phyloP scores from a whole-genome alignment of 2,329 filamentous ascomycete genomes.

The Fusarium nurragi region DNA sequence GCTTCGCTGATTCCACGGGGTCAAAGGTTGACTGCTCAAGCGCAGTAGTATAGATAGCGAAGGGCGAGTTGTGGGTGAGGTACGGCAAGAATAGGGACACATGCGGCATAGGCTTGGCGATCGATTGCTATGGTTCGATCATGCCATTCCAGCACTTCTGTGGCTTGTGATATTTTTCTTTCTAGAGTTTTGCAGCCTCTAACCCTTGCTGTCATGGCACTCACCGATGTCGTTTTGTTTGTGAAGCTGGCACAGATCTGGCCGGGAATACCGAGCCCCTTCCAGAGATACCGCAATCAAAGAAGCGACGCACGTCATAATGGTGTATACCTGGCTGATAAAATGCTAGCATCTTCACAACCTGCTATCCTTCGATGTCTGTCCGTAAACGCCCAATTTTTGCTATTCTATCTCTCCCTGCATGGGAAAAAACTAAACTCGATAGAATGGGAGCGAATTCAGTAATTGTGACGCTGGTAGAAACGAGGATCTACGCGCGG shows the following conservation, averaged over 20 bases:
- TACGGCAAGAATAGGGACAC: background rate
- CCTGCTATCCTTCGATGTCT: background rate
- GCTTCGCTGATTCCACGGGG: background rate
- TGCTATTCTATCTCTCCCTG: background rate
- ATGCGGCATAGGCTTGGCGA: background rate
- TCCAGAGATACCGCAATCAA: background rate
- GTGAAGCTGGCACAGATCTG: background rate
- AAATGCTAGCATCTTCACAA: background rate
- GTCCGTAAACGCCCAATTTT: background rate
- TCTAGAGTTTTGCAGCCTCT: no score
- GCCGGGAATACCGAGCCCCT: background rate
- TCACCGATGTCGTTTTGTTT: background rate
- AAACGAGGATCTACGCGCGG: slow-evolving; percentile 21
- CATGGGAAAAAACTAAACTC: background rate
- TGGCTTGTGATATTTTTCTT: background rate
- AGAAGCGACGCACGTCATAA: slow-evolving; percentile 11
- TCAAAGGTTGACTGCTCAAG: background rate
- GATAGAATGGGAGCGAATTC: background rate
- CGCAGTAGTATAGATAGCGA: background rate
- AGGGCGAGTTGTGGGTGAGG: background rate
- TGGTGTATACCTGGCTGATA: background rate
- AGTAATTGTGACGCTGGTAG: slow-evolving; percentile 51
- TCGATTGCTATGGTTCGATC: background rate
- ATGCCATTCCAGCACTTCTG: background rate
- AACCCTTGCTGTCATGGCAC: background rate